Evolutionary conservation across 306 rosid genomes (phyloP), one percentile per base, ranked within the genome.

Genomic region (Boehmeria nivea): DNA sequence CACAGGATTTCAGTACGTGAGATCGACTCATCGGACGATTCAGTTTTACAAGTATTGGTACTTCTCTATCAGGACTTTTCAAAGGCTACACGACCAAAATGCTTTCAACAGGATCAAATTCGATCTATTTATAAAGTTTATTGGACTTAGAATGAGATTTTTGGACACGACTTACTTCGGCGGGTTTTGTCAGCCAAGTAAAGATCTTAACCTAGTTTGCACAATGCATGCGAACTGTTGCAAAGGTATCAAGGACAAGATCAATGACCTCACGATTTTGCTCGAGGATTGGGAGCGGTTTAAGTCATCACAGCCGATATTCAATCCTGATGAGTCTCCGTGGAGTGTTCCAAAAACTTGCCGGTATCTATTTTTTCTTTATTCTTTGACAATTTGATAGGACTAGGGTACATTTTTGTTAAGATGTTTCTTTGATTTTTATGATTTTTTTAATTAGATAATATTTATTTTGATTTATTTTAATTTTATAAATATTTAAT

Each of bases 181-280:
- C 9, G 98, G 98, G 20, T 87, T 90, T 71, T 90, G 98, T 51
- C 61, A 84, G 34, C 15, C 71, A 1, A 66, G 82, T 38, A 33
- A 21, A 31, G 75, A 87, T 47, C 43, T 90, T 0, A 69, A 58
- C 78, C 10, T 23, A 21, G 91, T 75, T 8, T 59, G 66, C 33
- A 90, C 98, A 4, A 72, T 87, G 95, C 98, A 90, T 61, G 98
- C 96, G 4, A 90, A 90, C 65, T 90, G 98, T 27, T 90, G 98
- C 59, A 44, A 78, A 23, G 98, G 98, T 40, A 68, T 79, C 3
- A 57, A 76, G 0, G 87, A 80, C 62, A 90, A 90, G 40, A 61
- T 90, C 64, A 43, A 67, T 51, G 98, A 87, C 68, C 98, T 90
- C 12, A 70, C 33, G 24, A 63, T 77, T 60, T 57, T 90, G 79